Conservation (phyloP, 352 stramenopile genomes). For the Pythium pyrilobum region DNA sequence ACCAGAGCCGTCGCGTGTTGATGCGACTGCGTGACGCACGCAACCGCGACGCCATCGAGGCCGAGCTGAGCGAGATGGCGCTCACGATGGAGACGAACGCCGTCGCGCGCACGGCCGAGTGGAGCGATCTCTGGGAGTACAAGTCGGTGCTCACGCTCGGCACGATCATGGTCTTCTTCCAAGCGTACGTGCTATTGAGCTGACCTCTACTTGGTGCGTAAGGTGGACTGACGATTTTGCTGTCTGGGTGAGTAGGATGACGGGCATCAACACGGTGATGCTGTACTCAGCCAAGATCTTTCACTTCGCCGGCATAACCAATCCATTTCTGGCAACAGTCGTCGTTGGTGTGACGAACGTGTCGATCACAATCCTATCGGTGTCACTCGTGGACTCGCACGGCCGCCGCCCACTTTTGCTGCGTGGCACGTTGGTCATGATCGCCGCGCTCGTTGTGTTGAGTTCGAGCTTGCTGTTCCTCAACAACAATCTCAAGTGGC, state of each 20-base stretch:
- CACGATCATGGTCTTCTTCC: constrained; percentile 72
- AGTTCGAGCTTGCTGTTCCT: constrained; percentile 64
- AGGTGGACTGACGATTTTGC: not conserved
- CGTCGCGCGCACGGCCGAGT: constrained; percentile 25
- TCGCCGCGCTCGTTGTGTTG: constrained; percentile 53
- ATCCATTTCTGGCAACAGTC: constrained; percentile 77
- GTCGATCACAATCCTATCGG: constrained; percentile 68
- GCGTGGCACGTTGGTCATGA: constrained; percentile 68
- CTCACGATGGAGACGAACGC: constrained; percentile 51
- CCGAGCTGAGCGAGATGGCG: constrained; percentile 57
- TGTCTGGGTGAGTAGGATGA: constrained; percentile 42
- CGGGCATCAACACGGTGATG: constrained; percentile 91
- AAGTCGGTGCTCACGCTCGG: constrained; percentile 54
- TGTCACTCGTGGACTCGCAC: constrained; percentile 68
- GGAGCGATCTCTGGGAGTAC: constrained; percentile 49
- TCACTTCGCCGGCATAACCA: constrained; percentile 81
- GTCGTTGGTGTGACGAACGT: constrained; percentile 76
- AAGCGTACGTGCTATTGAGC: constrained; percentile 36
- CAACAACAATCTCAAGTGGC: constrained; percentile 35
- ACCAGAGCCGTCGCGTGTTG: constrained; percentile 25
- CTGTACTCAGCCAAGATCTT: constrained; percentile 91
- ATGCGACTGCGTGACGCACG: constrained; percentile 33
- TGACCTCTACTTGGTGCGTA: not conserved
- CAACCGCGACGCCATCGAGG: constrained; percentile 39
- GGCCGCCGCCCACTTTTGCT: constrained; percentile 72